Base-by-base conservation (phyloP, 306 rosid genomes). In the Potentilla sterilis region DNA sequence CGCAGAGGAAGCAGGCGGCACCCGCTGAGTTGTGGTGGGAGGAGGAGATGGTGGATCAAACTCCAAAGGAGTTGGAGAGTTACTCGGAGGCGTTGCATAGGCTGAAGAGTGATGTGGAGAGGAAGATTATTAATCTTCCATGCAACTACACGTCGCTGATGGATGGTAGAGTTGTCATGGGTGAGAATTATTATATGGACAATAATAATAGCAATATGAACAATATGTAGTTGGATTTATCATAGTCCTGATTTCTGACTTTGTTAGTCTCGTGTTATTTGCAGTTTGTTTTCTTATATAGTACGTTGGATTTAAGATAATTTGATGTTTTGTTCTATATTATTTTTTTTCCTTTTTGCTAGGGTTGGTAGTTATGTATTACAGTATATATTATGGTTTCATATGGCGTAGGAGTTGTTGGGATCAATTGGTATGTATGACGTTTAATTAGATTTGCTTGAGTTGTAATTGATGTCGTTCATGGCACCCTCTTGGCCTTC, bases 11-110 rank as follows among this genome's bases (percentile, higher is more conserved):
- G 9, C 38, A 18, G 58, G 37, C n/a, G 55, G 59, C 12, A 35
- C 67, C 67, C 2, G 43, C 10, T 11, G 43, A 46, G 52, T 38
- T 76, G 16, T 72, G 77, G 73, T 63, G 77, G 67, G 67, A 78
- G 13, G 62, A 12, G 52, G 66, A 28, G 41, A 6, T 5, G n/a
- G 2, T 32, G 19, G 66, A 28, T 55, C 61, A 55, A 21, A 55
- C 2, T n/a, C 61, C 32, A 0, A 8, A 3, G 42, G 67, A 61
- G 40, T 61, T 61, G 19, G 41, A 61, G 40, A 12, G 67, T 59
- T 59, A 11, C 38, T 1, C 16, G 0, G 38, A 59, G 35, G 9
- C 65, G 16, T 28, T 63, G 43, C 13, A 16, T 7, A 35, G 22
- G 69, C 46, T 64, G 7, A 64, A 64, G 46, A 7, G 21, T 15